These are phyloP conservation scores for Lactarius trivialis DNA, from an alignment of 768 basidiomycete genomes.

Conservation along the genomic window DNA sequence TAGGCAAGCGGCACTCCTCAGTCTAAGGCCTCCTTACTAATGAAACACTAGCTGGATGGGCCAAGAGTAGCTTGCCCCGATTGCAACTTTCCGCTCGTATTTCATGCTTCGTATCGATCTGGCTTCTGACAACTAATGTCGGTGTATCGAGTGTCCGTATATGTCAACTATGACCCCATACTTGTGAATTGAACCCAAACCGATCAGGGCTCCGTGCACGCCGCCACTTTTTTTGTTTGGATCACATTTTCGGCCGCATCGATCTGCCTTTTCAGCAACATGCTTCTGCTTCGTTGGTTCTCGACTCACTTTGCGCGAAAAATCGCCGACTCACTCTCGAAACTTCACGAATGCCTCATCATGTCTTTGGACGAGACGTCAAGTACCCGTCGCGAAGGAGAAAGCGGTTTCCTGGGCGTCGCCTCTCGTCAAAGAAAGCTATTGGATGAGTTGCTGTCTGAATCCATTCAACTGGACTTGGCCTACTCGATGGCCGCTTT, in stretches of 20 bases:
- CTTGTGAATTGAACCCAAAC: neutral
- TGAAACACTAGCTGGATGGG: constrained; percentile 30
- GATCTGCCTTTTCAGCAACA: constrained; percentile 33
- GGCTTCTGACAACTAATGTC: constrained; percentile 37
- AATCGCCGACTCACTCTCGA: constrained; percentile 32
- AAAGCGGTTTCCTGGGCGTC: constrained; percentile 14
- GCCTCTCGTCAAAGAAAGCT: constrained; percentile 24
- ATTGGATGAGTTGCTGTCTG: constrained; percentile 29
- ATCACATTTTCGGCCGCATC: constrained; percentile 35
- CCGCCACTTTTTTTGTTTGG: constrained; percentile 35
- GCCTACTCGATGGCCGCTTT: constrained; percentile 41
- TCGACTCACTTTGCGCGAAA: constrained; percentile 39
- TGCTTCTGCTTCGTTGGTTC: constrained; percentile 38
- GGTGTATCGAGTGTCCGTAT: constrained; percentile 31
- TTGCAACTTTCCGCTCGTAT: constrained; percentile 40
- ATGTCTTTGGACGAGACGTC: constrained; percentile 28
- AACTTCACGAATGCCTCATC: constrained; percentile 32
- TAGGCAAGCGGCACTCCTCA: constrained; percentile 26
- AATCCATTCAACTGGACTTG: constrained; percentile 36
- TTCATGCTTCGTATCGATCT: constrained; percentile 42
- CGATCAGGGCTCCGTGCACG: constrained; percentile 27
- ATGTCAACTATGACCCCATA: neutral
- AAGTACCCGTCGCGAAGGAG: constrained; percentile 22
- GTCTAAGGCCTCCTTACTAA: constrained; percentile 4
- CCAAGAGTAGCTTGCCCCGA: constrained; percentile 42